phyloP scores from a whole-genome alignment of 192 early-diverging fungal species.

The Neocallimastix lanati region DNA sequence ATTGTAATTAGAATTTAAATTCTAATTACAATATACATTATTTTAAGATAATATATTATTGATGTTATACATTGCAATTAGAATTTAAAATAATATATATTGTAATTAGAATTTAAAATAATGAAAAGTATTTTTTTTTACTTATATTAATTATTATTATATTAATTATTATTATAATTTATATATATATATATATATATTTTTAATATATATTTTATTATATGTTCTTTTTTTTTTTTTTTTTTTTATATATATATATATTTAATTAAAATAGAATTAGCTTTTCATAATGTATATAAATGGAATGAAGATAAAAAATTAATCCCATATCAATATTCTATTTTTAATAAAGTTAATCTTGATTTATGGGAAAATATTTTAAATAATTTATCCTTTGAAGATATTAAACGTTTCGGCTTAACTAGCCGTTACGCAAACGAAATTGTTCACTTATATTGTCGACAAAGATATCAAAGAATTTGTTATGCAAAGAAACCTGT shows the following conservation, averaged over 20 bases:
- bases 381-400: background rate
- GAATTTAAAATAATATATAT: too few relatives aligned
- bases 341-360: background rate
- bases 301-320: background rate
- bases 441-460: background rate
- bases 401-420: background rate
- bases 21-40: too few relatives aligned
- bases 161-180: too few relatives aligned
- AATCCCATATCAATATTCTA: background rate
- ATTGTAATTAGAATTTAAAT: too few relatives aligned
- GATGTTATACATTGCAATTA: too few relatives aligned
- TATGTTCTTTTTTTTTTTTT: too few relatives aligned
- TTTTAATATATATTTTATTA: too few relatives aligned
- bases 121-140: too few relatives aligned
- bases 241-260: background rate
- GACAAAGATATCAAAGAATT: background rate
- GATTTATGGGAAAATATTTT: background rate
- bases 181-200: too few relatives aligned
- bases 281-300: background rate
- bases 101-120: too few relatives aligned
- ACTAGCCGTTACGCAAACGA: background rate
- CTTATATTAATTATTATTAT: too few relatives aligned
- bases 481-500: background rate
- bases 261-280: background rate
- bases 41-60: too few relatives aligned